Percentiles rank a stretch among this genome's conserved stretches.
phyloP scores from a whole-genome alignment of 768 basidiomycete genomes.

The Psilocybe cyanescens region DNA sequence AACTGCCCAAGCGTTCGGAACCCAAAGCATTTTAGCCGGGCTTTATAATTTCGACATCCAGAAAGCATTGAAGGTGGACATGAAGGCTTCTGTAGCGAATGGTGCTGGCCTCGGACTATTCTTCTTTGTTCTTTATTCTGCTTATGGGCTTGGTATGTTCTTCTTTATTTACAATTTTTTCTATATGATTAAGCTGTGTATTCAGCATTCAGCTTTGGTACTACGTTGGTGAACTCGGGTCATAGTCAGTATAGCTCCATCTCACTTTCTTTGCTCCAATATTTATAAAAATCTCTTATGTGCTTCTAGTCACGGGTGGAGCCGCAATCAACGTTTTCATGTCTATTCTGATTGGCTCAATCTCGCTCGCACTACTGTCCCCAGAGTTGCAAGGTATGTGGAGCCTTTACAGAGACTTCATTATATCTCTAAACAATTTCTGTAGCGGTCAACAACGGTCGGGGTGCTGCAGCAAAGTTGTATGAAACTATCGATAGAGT shows the following conservation, averaged over 20 bases:
- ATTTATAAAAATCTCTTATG: background rate
- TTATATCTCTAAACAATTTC: background rate
- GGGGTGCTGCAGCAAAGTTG: slow-evolving; percentile 84
- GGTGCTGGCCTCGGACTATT: slow-evolving; percentile 67
- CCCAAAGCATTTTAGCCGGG: slow-evolving; percentile 59
- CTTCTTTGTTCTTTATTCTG: slow-evolving; percentile 80
- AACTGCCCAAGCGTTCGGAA: slow-evolving; percentile 89
- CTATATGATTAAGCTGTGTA: background rate
- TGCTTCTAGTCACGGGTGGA: background rate
- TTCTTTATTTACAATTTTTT: background rate
- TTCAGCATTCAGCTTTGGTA: slow-evolving; percentile 41
- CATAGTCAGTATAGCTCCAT: background rate
- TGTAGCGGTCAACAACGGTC: slow-evolving; percentile 20
- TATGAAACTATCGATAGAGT: slow-evolving; percentile 85
- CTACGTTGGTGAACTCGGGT: slow-evolving; percentile 3
- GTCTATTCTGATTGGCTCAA: slow-evolving; percentile 11
- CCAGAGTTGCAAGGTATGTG: slow-evolving; percentile 6
- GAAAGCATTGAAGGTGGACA: slow-evolving; percentile 50
- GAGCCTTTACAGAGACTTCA: too few relatives aligned
- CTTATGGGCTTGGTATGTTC: slow-evolving; percentile 64
- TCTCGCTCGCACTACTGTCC: slow-evolving; percentile 5
- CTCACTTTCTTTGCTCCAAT: background rate
- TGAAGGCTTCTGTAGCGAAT: slow-evolving; percentile 58
- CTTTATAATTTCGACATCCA: slow-evolving; percentile 71
- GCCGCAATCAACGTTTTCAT: slow-evolving; percentile 11